These are phyloP conservation scores for Amanita fuliginea DNA, from an alignment of 768 basidiomycete species.

Conservation along the genomic window DNA sequence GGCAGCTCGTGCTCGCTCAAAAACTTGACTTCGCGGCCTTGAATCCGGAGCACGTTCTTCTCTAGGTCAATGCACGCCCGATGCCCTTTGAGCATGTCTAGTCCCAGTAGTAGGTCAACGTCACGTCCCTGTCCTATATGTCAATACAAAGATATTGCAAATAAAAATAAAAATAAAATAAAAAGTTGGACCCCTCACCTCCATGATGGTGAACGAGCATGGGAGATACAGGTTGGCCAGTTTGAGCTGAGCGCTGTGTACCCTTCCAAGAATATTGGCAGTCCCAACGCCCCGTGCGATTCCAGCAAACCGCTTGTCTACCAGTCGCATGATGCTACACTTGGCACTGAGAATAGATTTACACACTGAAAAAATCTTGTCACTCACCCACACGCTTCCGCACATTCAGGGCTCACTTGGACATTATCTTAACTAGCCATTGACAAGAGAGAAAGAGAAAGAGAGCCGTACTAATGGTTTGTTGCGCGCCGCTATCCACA, in stretches of 20 bases:
- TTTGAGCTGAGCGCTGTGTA: constrained; percentile 90
- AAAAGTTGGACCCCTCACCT: constrained; percentile 36
- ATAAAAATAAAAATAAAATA: no score
- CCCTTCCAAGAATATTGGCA: constrained; percentile 85
- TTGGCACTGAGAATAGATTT: constrained; percentile 4
- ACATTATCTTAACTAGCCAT: background rate
- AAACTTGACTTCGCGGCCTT: constrained; percentile 81
- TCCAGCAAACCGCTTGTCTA: constrained; percentile 81
- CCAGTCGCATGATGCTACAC: constrained; percentile 78
- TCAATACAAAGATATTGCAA: background rate
- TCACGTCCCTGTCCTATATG: constrained; percentile 60
- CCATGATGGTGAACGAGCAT: constrained; percentile 92
- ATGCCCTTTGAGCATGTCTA: constrained; percentile 99
- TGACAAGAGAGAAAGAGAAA: background rate
- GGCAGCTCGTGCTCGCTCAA: constrained; percentile 93
- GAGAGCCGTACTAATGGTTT: constrained; percentile 69
- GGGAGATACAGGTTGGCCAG: constrained; percentile 75
- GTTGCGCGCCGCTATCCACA: constrained; percentile 96
- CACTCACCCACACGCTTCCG: constrained; percentile 79
- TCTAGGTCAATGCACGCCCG: constrained; percentile 93
- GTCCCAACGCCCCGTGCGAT: constrained; percentile 93
- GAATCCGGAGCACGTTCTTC: constrained; percentile 85
- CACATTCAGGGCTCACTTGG: constrained; percentile 84
- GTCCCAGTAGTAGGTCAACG: constrained; percentile 91
- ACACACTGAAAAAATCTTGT: background rate